A percentile compares a stretch with the other conserved stretches of the same genome.
Evolutionary conservation across 2,329 filamentous ascomycete species (phyloP).

Genomic region (Fusarium siculi): DNA sequence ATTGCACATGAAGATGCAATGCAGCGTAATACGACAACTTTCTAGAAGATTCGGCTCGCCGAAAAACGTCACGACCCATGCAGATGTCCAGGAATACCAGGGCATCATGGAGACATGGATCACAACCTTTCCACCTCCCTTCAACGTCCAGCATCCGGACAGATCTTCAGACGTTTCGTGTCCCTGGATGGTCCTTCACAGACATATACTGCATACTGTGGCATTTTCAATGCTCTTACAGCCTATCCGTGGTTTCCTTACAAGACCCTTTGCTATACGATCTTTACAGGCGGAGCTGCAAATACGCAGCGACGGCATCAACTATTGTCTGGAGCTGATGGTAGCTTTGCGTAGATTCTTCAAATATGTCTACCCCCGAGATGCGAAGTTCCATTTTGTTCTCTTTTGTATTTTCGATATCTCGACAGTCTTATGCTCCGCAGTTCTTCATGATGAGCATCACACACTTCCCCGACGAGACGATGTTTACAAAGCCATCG

Average conservation of each 20-base stretch:
- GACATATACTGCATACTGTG: slow-evolving; percentile 57
- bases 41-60: slow-evolving; percentile 47
- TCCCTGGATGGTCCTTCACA: slow-evolving; percentile 58
- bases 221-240: slow-evolving; percentile 58
- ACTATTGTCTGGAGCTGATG: slow-evolving; percentile 57
- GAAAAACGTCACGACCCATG: slow-evolving; percentile 42
- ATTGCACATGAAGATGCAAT: slow-evolving; percentile 52
- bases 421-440: slow-evolving; percentile 61
- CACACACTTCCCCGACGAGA: slow-evolving; percentile 53
- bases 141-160: slow-evolving; percentile 54
- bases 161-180: slow-evolving; percentile 52
- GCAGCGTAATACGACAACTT: slow-evolving; percentile 46
- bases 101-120: slow-evolving; percentile 56
- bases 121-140: slow-evolving; percentile 54
- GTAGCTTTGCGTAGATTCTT: slow-evolving; percentile 54
- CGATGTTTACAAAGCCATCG: slow-evolving; percentile 54
- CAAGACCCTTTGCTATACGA: slow-evolving; percentile 46
- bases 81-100: slow-evolving; percentile 49
- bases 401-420: slow-evolving; percentile 64
- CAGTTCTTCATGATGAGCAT: slow-evolving; percentile 61
- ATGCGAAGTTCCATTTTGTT: slow-evolving; percentile 61
- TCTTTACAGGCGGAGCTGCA: slow-evolving; percentile 48
- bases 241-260: slow-evolving; percentile 59
- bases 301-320: slow-evolving; percentile 55
- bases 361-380: slow-evolving; percentile 55